These are phyloP conservation scores for Cytospora leucostoma DNA, from an alignment of 2,329 filamentous ascomycete species.

Conservation along the genomic window DNA sequence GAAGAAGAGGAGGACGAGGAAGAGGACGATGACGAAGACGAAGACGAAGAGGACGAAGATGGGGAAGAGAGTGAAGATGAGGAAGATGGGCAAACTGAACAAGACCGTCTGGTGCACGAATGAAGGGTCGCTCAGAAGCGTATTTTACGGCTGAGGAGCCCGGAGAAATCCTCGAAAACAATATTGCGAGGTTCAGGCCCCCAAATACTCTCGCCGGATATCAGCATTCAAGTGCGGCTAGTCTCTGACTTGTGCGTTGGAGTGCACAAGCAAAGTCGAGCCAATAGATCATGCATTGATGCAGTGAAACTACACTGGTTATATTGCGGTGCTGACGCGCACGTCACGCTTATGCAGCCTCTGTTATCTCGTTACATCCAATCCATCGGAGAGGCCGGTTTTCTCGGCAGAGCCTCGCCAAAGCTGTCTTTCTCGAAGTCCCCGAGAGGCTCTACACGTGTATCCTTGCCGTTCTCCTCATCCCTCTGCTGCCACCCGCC, in stretches of 20 bases:
- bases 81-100: constrained; percentile 12
- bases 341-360: neutral
- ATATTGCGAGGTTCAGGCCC: neutral
- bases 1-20: constrained; percentile 56
- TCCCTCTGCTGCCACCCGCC: neutral
- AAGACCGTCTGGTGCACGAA: constrained; percentile 4
- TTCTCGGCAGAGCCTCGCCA: neutral
- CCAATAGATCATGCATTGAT: constrained; percentile 13
- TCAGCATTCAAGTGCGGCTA: neutral
- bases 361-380: neutral
- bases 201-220: neutral
- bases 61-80: constrained; percentile 49
- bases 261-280: neutral
- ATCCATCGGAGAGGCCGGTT: neutral
- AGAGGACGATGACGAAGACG: constrained; percentile 48
- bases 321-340: neutral
- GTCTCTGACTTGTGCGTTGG: neutral
- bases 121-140: neutral
- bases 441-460: neutral
- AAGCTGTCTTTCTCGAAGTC: neutral
- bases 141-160: neutral
- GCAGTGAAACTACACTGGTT: constrained; percentile 15
- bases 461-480: neutral
- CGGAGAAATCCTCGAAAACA: neutral
- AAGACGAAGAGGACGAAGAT: constrained; percentile 47